Conservation (phyloP, 225 moss, liverwort and hornwort species). For the Asterella californica region DNA sequence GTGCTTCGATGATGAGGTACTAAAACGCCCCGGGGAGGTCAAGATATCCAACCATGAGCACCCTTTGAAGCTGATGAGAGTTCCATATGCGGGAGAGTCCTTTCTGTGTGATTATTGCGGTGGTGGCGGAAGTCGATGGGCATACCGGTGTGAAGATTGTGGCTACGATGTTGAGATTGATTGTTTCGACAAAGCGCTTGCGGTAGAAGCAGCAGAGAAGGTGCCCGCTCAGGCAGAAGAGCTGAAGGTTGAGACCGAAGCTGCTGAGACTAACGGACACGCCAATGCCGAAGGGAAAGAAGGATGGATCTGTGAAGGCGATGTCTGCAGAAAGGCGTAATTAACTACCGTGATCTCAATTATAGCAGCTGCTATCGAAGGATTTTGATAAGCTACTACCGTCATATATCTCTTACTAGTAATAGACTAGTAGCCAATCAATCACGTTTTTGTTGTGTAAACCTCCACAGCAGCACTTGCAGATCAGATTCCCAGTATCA, state of each 20-base stretch:
- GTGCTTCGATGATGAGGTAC: conserved; percentile 11
- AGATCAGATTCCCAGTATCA: no score
- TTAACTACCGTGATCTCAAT: neutral
- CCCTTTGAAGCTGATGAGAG: conserved; percentile 17
- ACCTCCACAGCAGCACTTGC: no score
- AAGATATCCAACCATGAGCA: conserved; percentile 6
- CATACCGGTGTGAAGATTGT: conserved; percentile 28
- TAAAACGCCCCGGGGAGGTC: neutral
- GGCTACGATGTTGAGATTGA: conserved; percentile 17
- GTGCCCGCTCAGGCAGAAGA: neutral
- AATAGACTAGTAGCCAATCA: neutral
- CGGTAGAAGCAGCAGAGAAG: neutral
- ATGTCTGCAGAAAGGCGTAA: conserved; percentile 25
- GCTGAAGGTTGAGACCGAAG: neutral
- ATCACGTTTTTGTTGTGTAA: no score
- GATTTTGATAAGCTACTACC: no score
- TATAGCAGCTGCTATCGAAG: neutral
- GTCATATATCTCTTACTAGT: no score
- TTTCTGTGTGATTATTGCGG: conserved; percentile 12
- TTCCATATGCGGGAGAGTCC: conserved; percentile 5
- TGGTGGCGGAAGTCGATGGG: neutral
- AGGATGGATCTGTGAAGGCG: conserved; percentile 28
- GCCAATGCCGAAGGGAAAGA: neutral
- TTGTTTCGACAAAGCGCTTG: neutral
- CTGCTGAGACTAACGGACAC: neutral